Percentiles rank a stretch among this genome's conserved stretches.
These are phyloP conservation scores for Leucocoprinus leucothites DNA, from an alignment of 768 basidiomycete genomes.

Conservation along the genomic window DNA sequence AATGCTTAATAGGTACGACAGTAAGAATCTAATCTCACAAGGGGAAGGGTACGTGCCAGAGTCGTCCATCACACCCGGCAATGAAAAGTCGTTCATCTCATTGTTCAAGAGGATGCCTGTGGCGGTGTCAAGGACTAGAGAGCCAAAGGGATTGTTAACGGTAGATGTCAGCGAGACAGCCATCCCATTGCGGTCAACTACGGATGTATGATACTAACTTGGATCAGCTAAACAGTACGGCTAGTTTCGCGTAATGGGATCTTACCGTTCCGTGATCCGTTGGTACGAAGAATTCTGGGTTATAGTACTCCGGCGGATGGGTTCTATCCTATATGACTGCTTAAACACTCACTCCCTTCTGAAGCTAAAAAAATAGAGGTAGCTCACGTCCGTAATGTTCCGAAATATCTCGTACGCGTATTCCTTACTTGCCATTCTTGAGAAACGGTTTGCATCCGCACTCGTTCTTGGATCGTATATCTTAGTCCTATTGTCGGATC, in stretches of 20 bases:
- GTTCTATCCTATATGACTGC: constrained; percentile 60
- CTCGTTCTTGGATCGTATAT: constrained; percentile 76
- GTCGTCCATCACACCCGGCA: constrained; percentile 75
- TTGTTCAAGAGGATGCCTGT: constrained; percentile 92
- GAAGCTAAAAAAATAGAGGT: background rate
- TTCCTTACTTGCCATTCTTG: constrained; percentile 63
- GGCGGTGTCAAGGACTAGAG: constrained; percentile 77
- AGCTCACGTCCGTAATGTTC: constrained; percentile 78
- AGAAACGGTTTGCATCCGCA: constrained; percentile 53
- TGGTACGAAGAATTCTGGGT: constrained; percentile 73
- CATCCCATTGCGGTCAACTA: constrained; percentile 82
- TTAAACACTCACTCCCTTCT: background rate
- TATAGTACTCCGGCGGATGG: constrained; percentile 79
- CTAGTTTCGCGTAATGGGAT: background rate
- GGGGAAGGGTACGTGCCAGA: constrained; percentile 76
- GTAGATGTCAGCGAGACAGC: constrained; percentile 86
- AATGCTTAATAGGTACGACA: background rate
- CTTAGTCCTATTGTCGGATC: constrained; percentile 56
- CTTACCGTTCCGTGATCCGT: constrained; percentile 86
- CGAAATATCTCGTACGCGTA: constrained; percentile 58
- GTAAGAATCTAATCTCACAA: background rate
- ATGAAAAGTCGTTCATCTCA: constrained; percentile 95
- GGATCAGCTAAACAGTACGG: background rate
- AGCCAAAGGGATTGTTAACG: constrained; percentile 90
- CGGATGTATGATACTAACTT: constrained; percentile 54